Base-by-base conservation (phyloP, 257 asterid genomes). In the Osmanthus fragrans region DNA sequence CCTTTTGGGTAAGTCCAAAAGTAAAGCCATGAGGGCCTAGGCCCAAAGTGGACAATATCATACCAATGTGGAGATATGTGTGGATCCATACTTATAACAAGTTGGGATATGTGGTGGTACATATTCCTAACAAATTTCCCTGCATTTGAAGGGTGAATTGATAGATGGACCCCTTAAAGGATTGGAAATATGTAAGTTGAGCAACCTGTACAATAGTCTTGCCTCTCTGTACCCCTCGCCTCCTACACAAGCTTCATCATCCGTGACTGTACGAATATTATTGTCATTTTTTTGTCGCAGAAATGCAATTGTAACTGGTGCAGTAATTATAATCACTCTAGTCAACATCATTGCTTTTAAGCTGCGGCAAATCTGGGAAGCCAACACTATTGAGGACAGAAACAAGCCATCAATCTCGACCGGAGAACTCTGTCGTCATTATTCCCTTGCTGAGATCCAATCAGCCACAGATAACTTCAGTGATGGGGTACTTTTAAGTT, bases 161-260 rank as follows among this genome's bases (percentile, higher is more conserved):
- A 23, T 34, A 27, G 77, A 77, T 30, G 82, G 80, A 23, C 80
- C 76, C 45, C 77, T 85, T 49, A 76, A 69, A 34, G 88, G 86
- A 70, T 54, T 84, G 71, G 91, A 89, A 66, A 77, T 87, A 30
- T 86, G 85, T 70, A 85, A 89, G 84, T 56, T 85, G 77, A 84
- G 93, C 82, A 89, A 85, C 68, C 83, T 73, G 30, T 87, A 82
- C 56, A 85, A 85, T 63, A 85, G 72, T 80, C 87, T 89, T 70
- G 88, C 87, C 7, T 33, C 82, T 75, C 49, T 63, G 29, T 84
- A 73, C 33, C 80, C 81, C 7, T 45, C 19, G 34, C 83, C 81
- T 47, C 30, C 56, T 9, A 19, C 40, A 19, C 39, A 6, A 12
- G 11, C 56, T 75, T 79, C 84, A 36, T 49, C 63, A 63, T 75